Percentiles rank a stretch among this genome's conserved stretches.
These are phyloP conservation scores for Acorus gramineus DNA, from an alignment of 106 monocot species.

Conservation along the genomic window DNA sequence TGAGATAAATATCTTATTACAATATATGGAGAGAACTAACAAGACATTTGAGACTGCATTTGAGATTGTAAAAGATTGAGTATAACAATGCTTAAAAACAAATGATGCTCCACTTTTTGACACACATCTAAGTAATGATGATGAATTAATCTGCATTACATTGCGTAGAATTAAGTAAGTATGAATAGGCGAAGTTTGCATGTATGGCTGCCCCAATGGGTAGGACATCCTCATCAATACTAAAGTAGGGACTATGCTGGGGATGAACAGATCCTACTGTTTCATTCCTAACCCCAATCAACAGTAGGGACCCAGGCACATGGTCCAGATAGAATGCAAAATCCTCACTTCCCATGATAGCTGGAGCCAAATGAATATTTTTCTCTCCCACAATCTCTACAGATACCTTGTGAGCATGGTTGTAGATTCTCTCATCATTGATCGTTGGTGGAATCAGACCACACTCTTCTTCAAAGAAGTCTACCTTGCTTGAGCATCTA, in stretches of 20 bases:
- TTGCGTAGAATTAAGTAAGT: slow-evolving; percentile 1
- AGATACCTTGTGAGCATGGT: slow-evolving; percentile 1
- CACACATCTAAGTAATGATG: too few relatives aligned
- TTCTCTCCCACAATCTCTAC: slow-evolving; percentile 6
- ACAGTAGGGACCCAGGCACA: slow-evolving; percentile 4
- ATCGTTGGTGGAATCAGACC: slow-evolving; percentile 14
- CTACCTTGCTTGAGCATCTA: slow-evolving; percentile 12
- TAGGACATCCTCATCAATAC: slow-evolving; percentile 20
- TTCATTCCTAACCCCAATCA: slow-evolving; percentile 22
- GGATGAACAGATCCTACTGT: slow-evolving; percentile 9
- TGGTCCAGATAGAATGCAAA: slow-evolving; percentile 17
- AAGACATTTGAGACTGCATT: too few relatives aligned
- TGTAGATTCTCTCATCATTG: slow-evolving; percentile 13
- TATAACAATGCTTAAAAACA: too few relatives aligned
- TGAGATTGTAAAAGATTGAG: too few relatives aligned
- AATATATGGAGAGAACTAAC: too few relatives aligned
- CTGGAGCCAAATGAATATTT: not conserved
- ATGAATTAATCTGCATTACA: too few relatives aligned
- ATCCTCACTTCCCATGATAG: slow-evolving; percentile 15
- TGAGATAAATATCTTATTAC: too few relatives aligned
- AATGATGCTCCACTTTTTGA: too few relatives aligned
- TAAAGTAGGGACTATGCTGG: slow-evolving; percentile 15
- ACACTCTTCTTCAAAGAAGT: slow-evolving; percentile 12
- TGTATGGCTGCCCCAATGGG: slow-evolving; percentile 26
- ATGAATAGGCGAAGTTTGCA: slow-evolving; percentile 18